Evolutionary conservation across 805 yeast genomes (phyloP), one percentile per base, ranked within the genome.

Genomic region (Candida ipomoeae): DNA sequence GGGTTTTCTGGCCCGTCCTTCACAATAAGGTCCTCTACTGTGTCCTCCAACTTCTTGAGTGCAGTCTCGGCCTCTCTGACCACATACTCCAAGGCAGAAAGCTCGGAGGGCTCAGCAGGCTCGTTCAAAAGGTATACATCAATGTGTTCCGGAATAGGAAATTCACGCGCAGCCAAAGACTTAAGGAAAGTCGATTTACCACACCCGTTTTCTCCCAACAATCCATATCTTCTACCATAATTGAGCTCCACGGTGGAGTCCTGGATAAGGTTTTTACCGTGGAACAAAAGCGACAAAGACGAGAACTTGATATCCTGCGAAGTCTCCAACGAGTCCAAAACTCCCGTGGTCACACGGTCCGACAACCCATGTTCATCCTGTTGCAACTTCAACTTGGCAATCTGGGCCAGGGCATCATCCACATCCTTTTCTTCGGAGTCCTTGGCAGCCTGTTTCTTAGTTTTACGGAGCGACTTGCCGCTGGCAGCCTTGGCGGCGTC

Each of bases 291-390:
- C 7, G 98, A 89, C 40, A 90, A 88, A 46, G 97, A 87, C 17
- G 92, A 83, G 62, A 92, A 68, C 75, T 94, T 94, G 66, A 94
- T 75, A 84, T 94, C 99, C 71, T 97, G 84, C 15, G 97, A 89
- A 29, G 97, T 91, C 39, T 69, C 80, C 67, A 94, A 77, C 48
- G 96, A 88, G 51, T 86, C 91, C 66, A 94, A 78, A 43, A 94
- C 99, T 80, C 99, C 99, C 41, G 99, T 92, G 60, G 92, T 87
- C 58, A 92, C 99, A 78, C 99, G 88, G 71, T 92, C 99, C 42
- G 97, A 89, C 51, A 92, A 66, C 60, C 99, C 99, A 63, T 90
- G 85, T 68, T 88, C 84, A 71, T 92, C 99, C 67, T 87, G 86
- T 75, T 92, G 99, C 66, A 91, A 75, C 72, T 92, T 92, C 75